phyloP scores from a whole-genome alignment of 2,329 filamentous ascomycete genomes.

The Coniochaeta prunicola region DNA sequence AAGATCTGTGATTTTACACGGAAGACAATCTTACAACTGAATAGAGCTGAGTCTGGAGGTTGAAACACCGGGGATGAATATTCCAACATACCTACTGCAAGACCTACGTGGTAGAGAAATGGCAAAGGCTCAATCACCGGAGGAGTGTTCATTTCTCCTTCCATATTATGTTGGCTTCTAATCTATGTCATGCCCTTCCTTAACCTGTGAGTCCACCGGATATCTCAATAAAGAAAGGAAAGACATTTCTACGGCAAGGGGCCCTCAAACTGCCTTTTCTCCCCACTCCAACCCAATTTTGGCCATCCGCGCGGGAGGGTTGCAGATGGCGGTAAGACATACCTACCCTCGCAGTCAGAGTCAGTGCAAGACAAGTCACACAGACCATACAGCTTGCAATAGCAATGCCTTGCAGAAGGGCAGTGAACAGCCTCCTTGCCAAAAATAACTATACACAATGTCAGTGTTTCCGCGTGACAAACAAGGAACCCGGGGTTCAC shows the following conservation, averaged over 20 bases:
- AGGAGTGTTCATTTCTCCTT: too few species aligned
- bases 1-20: background rate
- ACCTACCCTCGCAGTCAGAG: slow-evolving; percentile 47
- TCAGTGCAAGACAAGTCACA: slow-evolving; percentile 39
- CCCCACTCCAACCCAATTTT: slow-evolving; percentile 41
- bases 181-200: too few species aligned
- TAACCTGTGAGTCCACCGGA: too few species aligned
- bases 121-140: too few species aligned
- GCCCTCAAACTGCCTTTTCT: slow-evolving; percentile 20
- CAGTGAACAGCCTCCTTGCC: slow-evolving; percentile 52
- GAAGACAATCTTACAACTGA: too few species aligned
- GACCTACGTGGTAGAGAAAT: too few species aligned
- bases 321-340: slow-evolving; percentile 50
- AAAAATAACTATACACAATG: slow-evolving; percentile 41
- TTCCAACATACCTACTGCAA: too few species aligned
- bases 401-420: slow-evolving; percentile 53
- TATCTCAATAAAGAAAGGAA: background rate
- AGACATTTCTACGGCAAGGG: background rate
- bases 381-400: slow-evolving; percentile 59
- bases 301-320: slow-evolving; percentile 57
- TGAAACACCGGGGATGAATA: too few species aligned
- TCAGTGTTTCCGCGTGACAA: background rate
- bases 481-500: slow-evolving; percentile 18
- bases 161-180: too few species aligned
- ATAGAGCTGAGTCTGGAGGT: too few species aligned